A percentile compares a stretch with the other conserved stretches of the same genome.
These are phyloP conservation scores for Trichoderma brevicompactum DNA, from an alignment of 2,329 filamentous ascomycete genomes.

Conservation along the genomic window DNA sequence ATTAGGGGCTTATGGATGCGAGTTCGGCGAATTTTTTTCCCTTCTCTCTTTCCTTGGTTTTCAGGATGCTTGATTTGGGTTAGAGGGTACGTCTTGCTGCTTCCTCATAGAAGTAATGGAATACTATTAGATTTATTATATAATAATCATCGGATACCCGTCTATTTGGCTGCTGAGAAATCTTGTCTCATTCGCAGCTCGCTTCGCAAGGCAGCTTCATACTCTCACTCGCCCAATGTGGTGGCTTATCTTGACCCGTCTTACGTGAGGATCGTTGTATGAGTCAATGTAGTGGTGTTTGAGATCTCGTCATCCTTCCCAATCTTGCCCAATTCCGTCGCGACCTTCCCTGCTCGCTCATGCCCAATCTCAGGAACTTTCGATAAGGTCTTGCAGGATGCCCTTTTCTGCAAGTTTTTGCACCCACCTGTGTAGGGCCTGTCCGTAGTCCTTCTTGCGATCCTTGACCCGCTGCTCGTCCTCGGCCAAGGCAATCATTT, in stretches of 20 bases:
- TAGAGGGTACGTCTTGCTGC: background rate
- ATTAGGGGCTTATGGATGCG: background rate
- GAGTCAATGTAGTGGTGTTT: background rate
- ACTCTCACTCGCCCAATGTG: too few species aligned
- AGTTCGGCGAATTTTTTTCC: background rate
- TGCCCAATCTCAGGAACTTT: conserved; percentile 23
- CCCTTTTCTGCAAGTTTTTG: conserved; percentile 70
- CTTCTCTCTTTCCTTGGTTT: background rate
- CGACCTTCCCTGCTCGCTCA: background rate
- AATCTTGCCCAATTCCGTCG: background rate
- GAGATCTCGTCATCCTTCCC: background rate
- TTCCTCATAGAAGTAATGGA: background rate
- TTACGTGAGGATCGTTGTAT: background rate
- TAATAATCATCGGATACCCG: conserved; percentile 1
- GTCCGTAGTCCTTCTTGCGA: conserved; percentile 69
- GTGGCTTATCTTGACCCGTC: background rate
- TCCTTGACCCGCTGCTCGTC: conserved; percentile 58
- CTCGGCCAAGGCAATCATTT: conserved; percentile 50
- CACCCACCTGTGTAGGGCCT: conserved; percentile 71
- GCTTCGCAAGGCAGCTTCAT: background rate
- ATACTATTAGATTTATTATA: background rate
- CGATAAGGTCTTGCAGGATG: conserved; percentile 53
- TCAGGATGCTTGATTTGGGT: background rate
- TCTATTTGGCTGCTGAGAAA: background rate
- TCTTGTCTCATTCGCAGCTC: background rate